Base-by-base conservation (phyloP, 1,284 basidiomycete species). In the Tremellales sp. region DNA sequence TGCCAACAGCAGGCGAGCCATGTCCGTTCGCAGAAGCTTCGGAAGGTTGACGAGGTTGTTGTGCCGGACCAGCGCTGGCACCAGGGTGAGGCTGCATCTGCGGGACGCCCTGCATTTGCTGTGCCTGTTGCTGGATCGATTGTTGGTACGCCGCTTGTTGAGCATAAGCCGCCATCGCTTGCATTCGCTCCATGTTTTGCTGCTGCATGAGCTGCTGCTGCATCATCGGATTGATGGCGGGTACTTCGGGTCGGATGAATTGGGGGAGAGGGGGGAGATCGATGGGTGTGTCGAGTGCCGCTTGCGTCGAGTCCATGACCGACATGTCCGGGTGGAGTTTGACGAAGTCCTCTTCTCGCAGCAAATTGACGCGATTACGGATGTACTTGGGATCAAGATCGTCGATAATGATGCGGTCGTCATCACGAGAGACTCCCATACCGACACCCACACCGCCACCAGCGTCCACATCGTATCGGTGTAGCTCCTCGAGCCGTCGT, bases 371-470 rank as follows among this genome's bases (percentile, higher is more conserved):
- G 17, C 73, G 68, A 45, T 67, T 47, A n/a, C 59, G 57, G 43
- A 73, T 62, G 52, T 74, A 73, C 49, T 62, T 67, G 22, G 61
- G 48, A 46, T 74, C 72, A 26, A 65, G 64, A 59, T 76, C 74
- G 52, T 76, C 74, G 17, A 75, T 60, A 17, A 76, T 59, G 10
- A 76, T 51, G 8, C 67, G 64, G 46, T 74, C 72, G 19, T 73
- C 64, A 17, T 73, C 70, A 29, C 59, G 60, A 8, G 45, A 46
- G 12, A 74, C 41, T 21, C 73, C 74, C 73, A 76, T 74, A 2
- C 72, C 73, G 4, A 74, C 67, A 13, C 73, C 73, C 2, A 72
- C 46, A 5, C 57, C 61, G 24, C 74, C 74, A 19, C 65, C 67
- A 11, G 50, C 48, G 35, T 67, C 63, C 4, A 58, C 58, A 45